Percentiles rank a stretch among this genome's conserved stretches.
phyloP scores from a whole-genome alignment of 2,329 filamentous ascomycete genomes.

The Ophidiomyces ophidiicola region DNA sequence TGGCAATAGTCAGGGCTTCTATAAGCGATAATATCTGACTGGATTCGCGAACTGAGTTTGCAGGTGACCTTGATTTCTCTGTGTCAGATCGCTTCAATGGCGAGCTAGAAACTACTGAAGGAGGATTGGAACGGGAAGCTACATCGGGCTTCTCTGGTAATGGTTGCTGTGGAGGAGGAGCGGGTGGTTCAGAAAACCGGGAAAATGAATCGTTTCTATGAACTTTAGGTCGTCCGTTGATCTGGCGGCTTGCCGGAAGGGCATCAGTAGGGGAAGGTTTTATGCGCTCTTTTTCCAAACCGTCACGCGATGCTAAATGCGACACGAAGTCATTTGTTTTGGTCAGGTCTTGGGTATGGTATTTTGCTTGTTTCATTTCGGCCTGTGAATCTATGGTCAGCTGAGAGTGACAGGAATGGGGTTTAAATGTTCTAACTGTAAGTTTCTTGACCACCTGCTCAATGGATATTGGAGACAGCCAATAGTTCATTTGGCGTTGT shows the following conservation, averaged over 20 bases:
- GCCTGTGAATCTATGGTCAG: conserved; percentile 42
- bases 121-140: conserved; percentile 31
- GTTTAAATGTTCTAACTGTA: conserved; percentile 44
- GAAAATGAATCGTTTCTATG: conserved; percentile 62
- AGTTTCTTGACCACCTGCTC: conserved; percentile 87
- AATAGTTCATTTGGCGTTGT: conserved; percentile 66
- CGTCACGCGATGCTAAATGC: conserved; percentile 60
- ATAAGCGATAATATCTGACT: conserved; percentile 74
- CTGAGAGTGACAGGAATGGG: neutral
- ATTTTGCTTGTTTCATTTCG: conserved; percentile 79
- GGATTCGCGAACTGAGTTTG: conserved; percentile 42
- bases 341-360: conserved; percentile 74
- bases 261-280: conserved; percentile 37
- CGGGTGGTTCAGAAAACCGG: conserved; percentile 83
- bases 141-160: conserved; percentile 85
- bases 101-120: conserved; percentile 34
- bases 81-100: conserved; percentile 64
- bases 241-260: conserved; percentile 32
- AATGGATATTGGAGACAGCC: conserved; percentile 78
- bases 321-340: conserved; percentile 73
- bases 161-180: conserved; percentile 83
- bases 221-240: conserved; percentile 37
- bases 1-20: conserved; percentile 70
- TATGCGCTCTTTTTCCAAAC: conserved; percentile 39
- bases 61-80: conserved; percentile 52